A percentile compares a stretch with the other conserved stretches of the same genome.
These are phyloP conservation scores for Aspergillus costaricaensis DNA, from an alignment of 2,329 filamentous ascomycete genomes.

Conservation along the genomic window DNA sequence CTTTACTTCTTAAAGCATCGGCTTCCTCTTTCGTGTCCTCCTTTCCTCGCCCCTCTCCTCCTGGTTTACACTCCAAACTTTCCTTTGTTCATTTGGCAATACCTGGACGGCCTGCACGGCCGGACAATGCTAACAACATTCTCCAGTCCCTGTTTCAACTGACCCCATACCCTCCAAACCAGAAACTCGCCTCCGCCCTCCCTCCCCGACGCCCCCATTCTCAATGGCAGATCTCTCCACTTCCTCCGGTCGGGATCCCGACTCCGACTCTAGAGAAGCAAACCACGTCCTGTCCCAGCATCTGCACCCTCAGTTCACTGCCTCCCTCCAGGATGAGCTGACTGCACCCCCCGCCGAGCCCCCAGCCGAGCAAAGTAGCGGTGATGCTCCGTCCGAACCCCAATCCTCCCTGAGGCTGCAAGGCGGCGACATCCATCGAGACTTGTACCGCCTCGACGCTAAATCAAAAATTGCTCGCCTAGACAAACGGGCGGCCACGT, in stretches of 20 bases:
- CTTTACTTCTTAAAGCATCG: not conserved
- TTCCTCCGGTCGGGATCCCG: slow-evolving; percentile 16
- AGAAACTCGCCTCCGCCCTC: not conserved
- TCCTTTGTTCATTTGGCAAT: not conserved
- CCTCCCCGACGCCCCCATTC: not conserved
- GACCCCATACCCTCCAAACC: not conserved
- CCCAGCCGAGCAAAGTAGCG: slow-evolving; percentile 5
- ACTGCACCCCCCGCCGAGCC: not conserved
- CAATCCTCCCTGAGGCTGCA: slow-evolving; percentile 72
- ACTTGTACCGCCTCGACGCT: slow-evolving; percentile 73
- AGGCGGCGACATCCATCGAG: slow-evolving; percentile 76
- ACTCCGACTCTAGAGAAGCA: slow-evolving; percentile 17
- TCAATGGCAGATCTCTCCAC: slow-evolving; percentile 34
- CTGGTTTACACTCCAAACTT: not conserved
- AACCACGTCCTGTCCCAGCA: slow-evolving; percentile 24
- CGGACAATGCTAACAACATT: not conserved
- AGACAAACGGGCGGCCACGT: slow-evolving; percentile 65
- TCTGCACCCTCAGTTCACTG: slow-evolving; percentile 26
- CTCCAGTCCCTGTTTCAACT: not conserved
- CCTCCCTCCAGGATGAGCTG: slow-evolving; percentile 19
- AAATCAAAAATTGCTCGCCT: slow-evolving; percentile 47
- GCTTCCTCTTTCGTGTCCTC: not conserved
- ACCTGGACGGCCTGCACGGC: not conserved
- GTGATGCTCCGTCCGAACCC: slow-evolving; percentile 23
- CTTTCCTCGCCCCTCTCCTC: not conserved